Conservation (phyloP, 768 basidiomycete genomes). For the Lentinula raphanica region DNA sequence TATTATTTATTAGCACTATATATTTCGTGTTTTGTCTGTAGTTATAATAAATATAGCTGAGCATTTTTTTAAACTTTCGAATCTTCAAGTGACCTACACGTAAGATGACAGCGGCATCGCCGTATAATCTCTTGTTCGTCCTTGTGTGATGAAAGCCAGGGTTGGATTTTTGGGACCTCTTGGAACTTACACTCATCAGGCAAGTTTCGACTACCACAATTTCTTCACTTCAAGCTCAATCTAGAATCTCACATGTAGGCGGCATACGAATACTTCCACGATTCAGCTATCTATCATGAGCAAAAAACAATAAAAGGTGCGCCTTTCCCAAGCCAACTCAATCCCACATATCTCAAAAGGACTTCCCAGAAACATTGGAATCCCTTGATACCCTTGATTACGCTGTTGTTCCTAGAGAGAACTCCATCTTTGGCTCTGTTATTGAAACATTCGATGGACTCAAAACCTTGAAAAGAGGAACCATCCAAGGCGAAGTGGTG, state of each 20-base stretch:
- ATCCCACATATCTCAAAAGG: background rate
- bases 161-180: slow-evolving; percentile 50
- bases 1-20: slow-evolving; percentile 2
- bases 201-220: slow-evolving; percentile 15
- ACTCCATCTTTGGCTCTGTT: slow-evolving; percentile 69
- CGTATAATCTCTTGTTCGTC: background rate
- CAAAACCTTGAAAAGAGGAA: slow-evolving; percentile 40
- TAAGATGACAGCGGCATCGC: background rate
- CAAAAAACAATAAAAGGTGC: slow-evolving; percentile 15
- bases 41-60: background rate
- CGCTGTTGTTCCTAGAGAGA: slow-evolving; percentile 78
- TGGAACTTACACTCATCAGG: slow-evolving; percentile 60
- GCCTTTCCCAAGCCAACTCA: background rate
- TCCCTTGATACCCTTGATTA: slow-evolving; percentile 44
- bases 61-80: background rate
- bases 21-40: slow-evolving; percentile 5
- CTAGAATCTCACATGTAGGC: slow-evolving; percentile 29
- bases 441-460: slow-evolving; percentile 69
- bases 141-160: background rate
- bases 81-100: background rate
- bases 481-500: slow-evolving; percentile 55
- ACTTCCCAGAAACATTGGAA: slow-evolving; percentile 51
- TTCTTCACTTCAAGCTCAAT: slow-evolving; percentile 1
- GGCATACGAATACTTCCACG: slow-evolving; percentile 41
- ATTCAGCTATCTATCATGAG: slow-evolving; percentile 37